A percentile compares a stretch with the other conserved stretches of the same genome.
Evolutionary conservation across 1,284 basidiomycete genomes (phyloP).

Genomic region (Leccinum pallidistipes): DNA sequence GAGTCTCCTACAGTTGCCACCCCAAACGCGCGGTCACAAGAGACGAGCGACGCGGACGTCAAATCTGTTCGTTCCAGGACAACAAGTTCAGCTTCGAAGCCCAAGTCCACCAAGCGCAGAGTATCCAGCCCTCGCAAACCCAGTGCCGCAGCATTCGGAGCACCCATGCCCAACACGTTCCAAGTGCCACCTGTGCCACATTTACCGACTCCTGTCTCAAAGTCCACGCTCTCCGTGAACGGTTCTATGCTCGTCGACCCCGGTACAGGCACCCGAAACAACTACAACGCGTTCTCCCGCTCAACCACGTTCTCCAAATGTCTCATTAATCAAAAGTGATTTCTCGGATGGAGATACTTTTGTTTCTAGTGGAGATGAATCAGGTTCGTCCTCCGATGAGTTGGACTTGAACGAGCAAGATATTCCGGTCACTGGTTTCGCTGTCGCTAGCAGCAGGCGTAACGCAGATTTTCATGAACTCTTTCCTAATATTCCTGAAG

Average conservation of each 20-base stretch:
- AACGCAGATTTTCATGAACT: slow-evolving; percentile 96
- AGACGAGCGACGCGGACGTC: slow-evolving; percentile 41
- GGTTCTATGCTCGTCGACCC: slow-evolving; percentile 11
- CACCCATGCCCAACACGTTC: slow-evolving; percentile 62
- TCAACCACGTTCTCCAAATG: slow-evolving; percentile 20
- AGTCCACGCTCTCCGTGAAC: slow-evolving; percentile 16
- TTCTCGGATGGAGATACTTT: slow-evolving; percentile 31
- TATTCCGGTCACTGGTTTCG: slow-evolving; percentile 89
- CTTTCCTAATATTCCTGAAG: slow-evolving; percentile 88
- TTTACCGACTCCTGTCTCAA: slow-evolving; percentile 19
- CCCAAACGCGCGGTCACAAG: slow-evolving; percentile 28
- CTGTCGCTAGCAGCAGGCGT: slow-evolving; percentile 92
- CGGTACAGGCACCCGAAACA: neutral
- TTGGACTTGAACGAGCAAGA: slow-evolving; percentile 64
- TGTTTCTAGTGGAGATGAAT: slow-evolving; percentile 32
- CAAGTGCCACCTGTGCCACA: slow-evolving; percentile 16
- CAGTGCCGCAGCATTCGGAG: slow-evolving; percentile 60
- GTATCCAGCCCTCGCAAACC: slow-evolving; percentile 49
- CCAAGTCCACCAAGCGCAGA: slow-evolving; percentile 40
- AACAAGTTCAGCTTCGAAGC: slow-evolving; percentile 35
- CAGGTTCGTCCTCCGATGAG: slow-evolving; percentile 41
- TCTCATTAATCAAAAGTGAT: slow-evolving; percentile 22
- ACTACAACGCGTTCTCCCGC: slow-evolving; percentile 10
- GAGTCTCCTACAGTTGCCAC: slow-evolving; percentile 49
- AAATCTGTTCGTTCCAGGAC: slow-evolving; percentile 40